Base-by-base conservation (phyloP, 129 eudicot species). In the Flaveria ramosissima region DNA sequence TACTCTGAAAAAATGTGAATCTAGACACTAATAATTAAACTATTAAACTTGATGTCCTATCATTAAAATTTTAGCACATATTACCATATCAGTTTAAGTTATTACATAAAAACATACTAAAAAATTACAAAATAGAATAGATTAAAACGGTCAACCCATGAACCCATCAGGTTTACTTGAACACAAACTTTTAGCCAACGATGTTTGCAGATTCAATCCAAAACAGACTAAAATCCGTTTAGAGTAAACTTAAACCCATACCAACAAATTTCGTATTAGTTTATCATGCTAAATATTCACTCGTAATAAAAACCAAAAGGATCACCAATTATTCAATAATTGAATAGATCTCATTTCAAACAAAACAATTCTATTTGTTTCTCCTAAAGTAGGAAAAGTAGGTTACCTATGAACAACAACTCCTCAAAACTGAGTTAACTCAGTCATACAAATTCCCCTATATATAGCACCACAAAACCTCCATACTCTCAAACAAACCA, bases 371-470 rank as follows among this genome's bases (percentile, higher is more conserved):
- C 39, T 32, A 32, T 32, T 32, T 32, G 6, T 32, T 32, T 4
- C 0, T 60, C 7, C 3, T 61, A 61, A 61, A 26, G 36, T 61
- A 11, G 67, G 67, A 67, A 41, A 39, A 39, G 50, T 67, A 36
- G 72, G 52, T 41, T 39, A 67, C 30, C 50, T 42, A 67, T 9
- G 30, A 19, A 67, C 74, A 68, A 19, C 52, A 50, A 9, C 57
- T 43, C 32, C 9, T 24, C 30, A 14, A 12, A n/a, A 9, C 36
- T 3, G 11, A 32, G 48, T 56, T 56, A 39, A 5, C 39, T 56
- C 50, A 72, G 23, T 57, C 45, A 55, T 10, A 61, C 77, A 15
- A 72, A 24, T 36, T 56, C 77, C 36, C 60, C 71, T 72, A 72
- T 72, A 26, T 16, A 26, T 11, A 46, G 19, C 20, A 16, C 53